Evolutionary conservation across 495 filamentous ascomycete genomes (phyloP), one percentile per base, ranked within the genome.

Genomic region (Podospora fimiseda): DNA sequence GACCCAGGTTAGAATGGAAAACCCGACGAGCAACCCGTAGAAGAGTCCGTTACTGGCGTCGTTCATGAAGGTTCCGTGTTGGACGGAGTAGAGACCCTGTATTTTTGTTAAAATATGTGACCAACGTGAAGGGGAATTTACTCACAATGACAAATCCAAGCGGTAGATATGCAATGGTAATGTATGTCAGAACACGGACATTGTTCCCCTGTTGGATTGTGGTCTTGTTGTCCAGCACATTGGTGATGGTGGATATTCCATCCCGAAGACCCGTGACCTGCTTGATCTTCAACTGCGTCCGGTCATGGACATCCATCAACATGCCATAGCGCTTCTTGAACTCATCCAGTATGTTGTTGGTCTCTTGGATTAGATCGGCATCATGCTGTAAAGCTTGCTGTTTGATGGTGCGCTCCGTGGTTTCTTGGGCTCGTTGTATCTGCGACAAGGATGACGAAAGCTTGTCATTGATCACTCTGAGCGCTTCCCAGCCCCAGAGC

Each of bases 221-320:
- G 4, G 55, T 58, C 30, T 53, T 38, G 55, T 53, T 58, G 55
- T 58, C 50, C 11, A 53, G 44, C 1, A 57, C 55, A 20, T 57
- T 57, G 21, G 55, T 53, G 50, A 58, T 53, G 9, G 50, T 58
- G 15, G 55, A 57, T 21, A 57, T 57, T 3, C 55, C 55, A 36
- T 57, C 55, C 4, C 55, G 42, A 15, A 57, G 37, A 23, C 55
- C 55, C n/a, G 55, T 57, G 24, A 57, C 55, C 15, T 57, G 55
- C 49, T 57, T 57, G 38, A 57, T 57, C 49, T 57, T 57, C 15
- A 57, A 23, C 44, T 57, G 55, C 37, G 50, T 57, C 27, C 52
- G 52, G 8, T 57, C 55, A 9, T 48, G 43, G 2, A 57, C 49
- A 30, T 57, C 55, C 3, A 49, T 9, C 16, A 57, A 37, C 55